phyloP scores from a whole-genome alignment of 139 green algal species.

The Coccomyxa sp. region DNA sequence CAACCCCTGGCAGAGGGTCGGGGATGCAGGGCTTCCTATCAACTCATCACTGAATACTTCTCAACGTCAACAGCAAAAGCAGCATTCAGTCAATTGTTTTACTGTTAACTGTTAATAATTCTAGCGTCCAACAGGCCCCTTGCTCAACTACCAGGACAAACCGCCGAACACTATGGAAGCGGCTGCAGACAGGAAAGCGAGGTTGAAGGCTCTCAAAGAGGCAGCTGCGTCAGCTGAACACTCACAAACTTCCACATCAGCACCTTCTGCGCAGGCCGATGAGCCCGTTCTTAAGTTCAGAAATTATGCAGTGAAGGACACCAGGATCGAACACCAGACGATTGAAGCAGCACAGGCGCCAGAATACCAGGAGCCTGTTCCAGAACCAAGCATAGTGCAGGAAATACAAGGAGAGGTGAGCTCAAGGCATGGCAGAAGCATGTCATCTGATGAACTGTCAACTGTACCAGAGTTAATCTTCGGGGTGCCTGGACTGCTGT shows the following conservation, averaged over 20 bases:
- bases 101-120: no score
- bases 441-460: neutral
- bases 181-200: conserved; percentile 24
- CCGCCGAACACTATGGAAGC: conserved; percentile 37
- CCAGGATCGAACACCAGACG: conserved; percentile 69
- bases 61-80: no score
- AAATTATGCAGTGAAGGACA: conserved; percentile 68
- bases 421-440: neutral
- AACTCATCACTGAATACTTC: no score
- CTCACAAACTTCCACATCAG: neutral
- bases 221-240: conserved; percentile 10
- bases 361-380: conserved; percentile 51
- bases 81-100: no score
- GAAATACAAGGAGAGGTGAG: conserved; percentile 43
- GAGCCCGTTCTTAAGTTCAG: conserved; percentile 72
- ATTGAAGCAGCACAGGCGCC: conserved; percentile 54
- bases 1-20: no score
- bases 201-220: conserved; percentile 44
- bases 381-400: conserved; percentile 46
- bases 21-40: no score
- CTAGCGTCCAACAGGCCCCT: no score
- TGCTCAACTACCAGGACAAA: no score
- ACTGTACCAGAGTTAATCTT: neutral
- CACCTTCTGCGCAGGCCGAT: neutral
- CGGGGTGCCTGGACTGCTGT: neutral